These are phyloP conservation scores for Colletotrichum scovillei DNA, from an alignment of 2,329 filamentous ascomycete genomes.

Conservation along the genomic window DNA sequence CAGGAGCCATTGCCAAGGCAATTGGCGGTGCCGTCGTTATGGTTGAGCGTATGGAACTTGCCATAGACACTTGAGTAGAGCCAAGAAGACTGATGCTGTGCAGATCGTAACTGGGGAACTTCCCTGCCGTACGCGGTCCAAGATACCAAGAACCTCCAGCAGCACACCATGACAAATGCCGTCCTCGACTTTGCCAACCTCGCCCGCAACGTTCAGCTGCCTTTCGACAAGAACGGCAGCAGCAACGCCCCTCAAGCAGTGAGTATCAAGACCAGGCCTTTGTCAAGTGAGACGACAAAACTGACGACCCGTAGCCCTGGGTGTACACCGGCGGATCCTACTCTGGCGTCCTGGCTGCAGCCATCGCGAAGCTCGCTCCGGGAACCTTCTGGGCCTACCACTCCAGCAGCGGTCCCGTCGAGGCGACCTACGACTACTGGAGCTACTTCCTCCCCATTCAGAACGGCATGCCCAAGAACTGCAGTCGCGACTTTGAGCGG, in stretches of 20 bases:
- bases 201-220: slow-evolving; percentile 62
- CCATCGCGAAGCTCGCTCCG: slow-evolving; percentile 62
- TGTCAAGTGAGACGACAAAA: accelerated
- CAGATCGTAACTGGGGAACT: slow-evolving; percentile 68
- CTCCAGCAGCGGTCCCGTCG: slow-evolving; percentile 64
- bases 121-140: slow-evolving; percentile 63
- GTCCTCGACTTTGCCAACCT: slow-evolving; percentile 66
- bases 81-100: not conserved
- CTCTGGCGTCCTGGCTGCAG: slow-evolving; percentile 65
- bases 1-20: slow-evolving; percentile 62
- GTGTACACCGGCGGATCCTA: slow-evolving; percentile 67
- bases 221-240: slow-evolving; percentile 60
- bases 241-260: slow-evolving; percentile 62
- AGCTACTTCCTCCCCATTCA: slow-evolving; percentile 68
- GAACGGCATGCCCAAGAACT: slow-evolving; percentile 68
- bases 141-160: slow-evolving; percentile 63
- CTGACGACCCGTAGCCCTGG: slow-evolving; percentile 57
- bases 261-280: not conserved
- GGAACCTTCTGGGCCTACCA: slow-evolving; percentile 72
- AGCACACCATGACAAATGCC: slow-evolving; percentile 64
- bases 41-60: slow-evolving; percentile 58
- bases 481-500: slow-evolving; percentile 61
- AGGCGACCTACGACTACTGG: slow-evolving; percentile 68
- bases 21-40: slow-evolving; percentile 65
- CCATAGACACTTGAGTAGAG: slow-evolving; percentile 3